phyloP scores from a whole-genome alignment of 1,139 yeast genomes.

The Lodderomyces parapsilosis region DNA sequence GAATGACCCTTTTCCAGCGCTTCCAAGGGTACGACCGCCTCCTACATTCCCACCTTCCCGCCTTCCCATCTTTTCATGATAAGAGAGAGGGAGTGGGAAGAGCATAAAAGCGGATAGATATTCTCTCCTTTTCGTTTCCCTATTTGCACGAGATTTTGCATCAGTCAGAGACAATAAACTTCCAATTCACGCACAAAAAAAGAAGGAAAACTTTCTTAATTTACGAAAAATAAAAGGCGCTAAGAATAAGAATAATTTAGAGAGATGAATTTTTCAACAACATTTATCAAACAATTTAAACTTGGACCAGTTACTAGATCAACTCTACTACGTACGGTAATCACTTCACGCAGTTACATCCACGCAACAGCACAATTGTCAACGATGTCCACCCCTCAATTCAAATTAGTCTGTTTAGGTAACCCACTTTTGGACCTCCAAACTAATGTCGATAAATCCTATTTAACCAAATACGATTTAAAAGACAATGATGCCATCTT shows the following conservation, averaged over 20 bases:
- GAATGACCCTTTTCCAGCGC: too few species aligned
- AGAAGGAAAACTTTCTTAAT: too few species aligned
- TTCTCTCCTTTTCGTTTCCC: too few species aligned
- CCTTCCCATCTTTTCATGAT: too few species aligned
- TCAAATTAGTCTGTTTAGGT: conserved; percentile 48
- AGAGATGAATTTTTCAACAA: neutral
- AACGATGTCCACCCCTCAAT: conserved; percentile 11
- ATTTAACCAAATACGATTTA: conserved; percentile 74
- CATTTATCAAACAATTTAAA: neutral
- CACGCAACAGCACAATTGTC: neutral
- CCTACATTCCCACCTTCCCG: neutral
- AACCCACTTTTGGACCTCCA: conserved; percentile 85
- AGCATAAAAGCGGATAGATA: too few species aligned
- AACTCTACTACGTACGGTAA: neutral
- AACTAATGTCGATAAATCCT: conserved; percentile 68
- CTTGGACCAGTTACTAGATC: neutral
- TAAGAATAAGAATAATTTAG: neutral
- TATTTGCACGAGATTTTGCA: neutral
- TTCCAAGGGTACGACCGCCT: neutral
- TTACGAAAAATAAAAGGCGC: neutral
- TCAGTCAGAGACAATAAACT: too few species aligned
- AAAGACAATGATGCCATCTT: conserved; percentile 94
- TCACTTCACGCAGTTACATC: neutral
- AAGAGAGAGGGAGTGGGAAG: too few species aligned
- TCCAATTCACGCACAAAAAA: too few species aligned